phyloP scores from a whole-genome alignment of 768 basidiomycete species.

The Lentinula lateritia region DNA sequence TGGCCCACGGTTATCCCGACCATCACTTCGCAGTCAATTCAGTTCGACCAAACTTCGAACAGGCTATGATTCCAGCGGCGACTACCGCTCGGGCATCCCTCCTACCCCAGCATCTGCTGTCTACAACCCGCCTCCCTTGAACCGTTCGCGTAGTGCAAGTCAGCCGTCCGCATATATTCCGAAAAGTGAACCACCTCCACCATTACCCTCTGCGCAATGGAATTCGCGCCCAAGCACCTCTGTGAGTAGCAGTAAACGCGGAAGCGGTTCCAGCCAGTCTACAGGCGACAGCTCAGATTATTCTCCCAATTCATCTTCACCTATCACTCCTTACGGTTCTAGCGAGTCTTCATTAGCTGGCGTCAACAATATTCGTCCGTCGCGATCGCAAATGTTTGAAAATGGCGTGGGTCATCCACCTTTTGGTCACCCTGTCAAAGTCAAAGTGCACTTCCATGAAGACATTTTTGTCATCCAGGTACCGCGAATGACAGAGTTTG shows the following conservation, averaged over 20 bases:
- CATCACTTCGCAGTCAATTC: constrained; percentile 61
- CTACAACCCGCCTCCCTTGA: constrained; percentile 27
- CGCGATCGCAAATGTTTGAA: constrained; percentile 52
- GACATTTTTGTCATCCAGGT: constrained; percentile 96
- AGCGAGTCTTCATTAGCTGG: constrained; percentile 75
- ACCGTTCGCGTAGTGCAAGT: constrained; percentile 72
- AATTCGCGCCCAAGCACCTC: constrained; percentile 35
- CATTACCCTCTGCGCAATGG: constrained; percentile 46
- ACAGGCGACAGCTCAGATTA: constrained; percentile 80
- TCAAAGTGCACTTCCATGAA: constrained; percentile 93
- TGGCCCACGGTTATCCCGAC: constrained; percentile 21
- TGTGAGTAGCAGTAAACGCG: constrained; percentile 47
- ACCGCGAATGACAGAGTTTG: constrained; percentile 70
- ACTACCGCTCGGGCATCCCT: constrained; percentile 26
- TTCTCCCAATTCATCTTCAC: constrained; percentile 81
- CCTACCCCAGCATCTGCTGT: constrained; percentile 19
- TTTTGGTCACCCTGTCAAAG: constrained; percentile 53
- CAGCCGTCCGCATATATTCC: constrained; percentile 70
- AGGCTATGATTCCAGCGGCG: constrained; percentile 43
- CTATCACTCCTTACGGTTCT: constrained; percentile 86
- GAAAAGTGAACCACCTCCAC: constrained; percentile 48
- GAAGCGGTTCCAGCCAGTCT: constrained; percentile 81
- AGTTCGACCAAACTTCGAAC: constrained; percentile 58
- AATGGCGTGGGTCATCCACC: constrained; percentile 22
- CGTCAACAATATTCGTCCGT: constrained; percentile 21